Base-by-base conservation (phyloP, 2,329 filamentous ascomycete genomes). In the Bipolaris oryzae region DNA sequence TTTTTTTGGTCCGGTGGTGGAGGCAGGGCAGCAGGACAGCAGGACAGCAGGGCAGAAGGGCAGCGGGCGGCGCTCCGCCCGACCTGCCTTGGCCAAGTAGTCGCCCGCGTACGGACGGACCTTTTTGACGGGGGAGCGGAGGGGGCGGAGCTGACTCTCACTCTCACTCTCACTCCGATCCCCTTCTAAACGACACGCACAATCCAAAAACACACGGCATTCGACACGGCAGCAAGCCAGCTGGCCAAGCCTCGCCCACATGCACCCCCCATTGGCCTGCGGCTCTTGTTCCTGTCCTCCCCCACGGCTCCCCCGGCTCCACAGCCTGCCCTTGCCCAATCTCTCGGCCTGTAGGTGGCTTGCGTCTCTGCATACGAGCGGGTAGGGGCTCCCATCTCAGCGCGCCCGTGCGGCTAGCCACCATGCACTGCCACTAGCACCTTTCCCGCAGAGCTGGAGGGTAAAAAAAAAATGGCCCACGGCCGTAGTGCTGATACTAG, bases 371-470 rank as follows among this genome's bases (percentile, higher is more conserved):
- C 33, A 37, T 47, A 47, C 44, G 44, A 47, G 44, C 9, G 11
- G 13, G 31, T 35, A 35, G 44, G 44, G 44, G 44, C 25, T 60
- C 51, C 49, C 49, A 44, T 44, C n/a, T 37, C 25, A 47, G 59
- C 56, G 43, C 33, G 31, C 45, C 42, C 51, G 42, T 38, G 49
- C 43, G 34, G 55, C 53, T 43, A 61, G 59, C 56, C 61, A 56
- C 59, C 42, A 58, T 53, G 52, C 45, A 15, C 38, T 52, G 51
- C 51, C 49, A 60, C 52, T 54, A 55, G 49, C 28, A 39, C 43
- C 38, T 41, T 53, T 42, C 39, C 49, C 52, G 50, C 43, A 60
- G 45, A 16, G 23, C 31, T 38, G 21, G 37, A 34, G 25, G 25
- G 25, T 28, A 28, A 20, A 28, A 33, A 33, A 44, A 37, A 37